Percentiles rank a stretch among this genome's conserved stretches.
Conservation (phyloP, 2,329 filamentous ascomycete species). For the Botryosphaeria dothidea region DNA sequence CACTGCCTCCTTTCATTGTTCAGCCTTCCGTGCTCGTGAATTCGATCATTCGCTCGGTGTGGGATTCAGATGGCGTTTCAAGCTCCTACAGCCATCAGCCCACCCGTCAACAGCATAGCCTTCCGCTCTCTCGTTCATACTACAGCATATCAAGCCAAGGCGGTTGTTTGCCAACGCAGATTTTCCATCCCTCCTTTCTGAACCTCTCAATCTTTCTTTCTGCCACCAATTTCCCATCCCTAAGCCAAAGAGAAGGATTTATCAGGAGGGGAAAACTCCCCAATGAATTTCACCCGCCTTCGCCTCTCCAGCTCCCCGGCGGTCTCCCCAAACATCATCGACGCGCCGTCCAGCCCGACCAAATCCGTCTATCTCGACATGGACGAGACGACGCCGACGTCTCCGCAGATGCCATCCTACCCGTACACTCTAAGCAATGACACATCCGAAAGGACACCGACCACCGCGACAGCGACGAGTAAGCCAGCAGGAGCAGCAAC, state of each 20-base stretch:
- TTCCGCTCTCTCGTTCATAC: neutral
- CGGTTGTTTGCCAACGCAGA: no score
- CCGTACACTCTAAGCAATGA: neutral
- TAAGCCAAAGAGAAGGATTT: neutral
- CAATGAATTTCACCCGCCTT: slow-evolving; percentile 12
- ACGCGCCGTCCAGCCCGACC: slow-evolving; percentile 33
- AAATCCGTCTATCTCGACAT: slow-evolving; percentile 37
- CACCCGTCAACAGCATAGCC: neutral
- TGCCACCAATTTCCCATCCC: no score
- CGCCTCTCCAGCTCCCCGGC: slow-evolving; percentile 21
- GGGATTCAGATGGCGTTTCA: neutral
- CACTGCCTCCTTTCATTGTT: neutral
- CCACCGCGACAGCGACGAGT: slow-evolving; percentile 28
- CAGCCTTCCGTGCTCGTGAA: neutral
- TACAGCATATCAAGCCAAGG: no score
- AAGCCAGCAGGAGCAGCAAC: slow-evolving; percentile 21
- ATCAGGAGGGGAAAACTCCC: no score
- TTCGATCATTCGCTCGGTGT: neutral
- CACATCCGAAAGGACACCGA: neutral
- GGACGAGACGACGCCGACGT: slow-evolving; percentile 22
- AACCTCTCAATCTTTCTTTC: neutral
- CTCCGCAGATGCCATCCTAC: neutral
- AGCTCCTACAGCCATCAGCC: neutral
- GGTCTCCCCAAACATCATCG: slow-evolving; percentile 31
- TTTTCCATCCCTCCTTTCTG: neutral